Evolutionary conservation across 306 rosid genomes (phyloP).

Genomic region (Malus fusca): DNA sequence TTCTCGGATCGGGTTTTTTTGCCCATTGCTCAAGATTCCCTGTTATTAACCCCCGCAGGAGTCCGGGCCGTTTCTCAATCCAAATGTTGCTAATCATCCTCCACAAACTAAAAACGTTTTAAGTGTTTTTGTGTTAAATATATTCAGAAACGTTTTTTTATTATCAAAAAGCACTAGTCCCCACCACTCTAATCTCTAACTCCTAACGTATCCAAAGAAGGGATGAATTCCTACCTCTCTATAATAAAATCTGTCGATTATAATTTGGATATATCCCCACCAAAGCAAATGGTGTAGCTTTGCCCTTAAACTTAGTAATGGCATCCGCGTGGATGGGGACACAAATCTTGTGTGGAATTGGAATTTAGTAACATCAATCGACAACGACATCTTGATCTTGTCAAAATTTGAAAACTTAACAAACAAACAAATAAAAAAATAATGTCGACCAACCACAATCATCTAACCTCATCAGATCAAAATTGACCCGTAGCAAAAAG

Average conservation of each 20-base stretch:
- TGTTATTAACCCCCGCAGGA: background rate
- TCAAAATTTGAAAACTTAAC: background rate
- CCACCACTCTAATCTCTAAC: too few relatives aligned
- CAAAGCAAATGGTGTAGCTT: background rate
- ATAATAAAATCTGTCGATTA: too few relatives aligned
- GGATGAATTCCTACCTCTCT: too few relatives aligned
- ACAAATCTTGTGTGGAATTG: background rate
- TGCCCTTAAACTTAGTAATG: background rate
- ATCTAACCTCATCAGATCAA: background rate
- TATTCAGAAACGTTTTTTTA: too few relatives aligned
- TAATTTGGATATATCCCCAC: background rate
- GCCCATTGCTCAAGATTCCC: background rate
- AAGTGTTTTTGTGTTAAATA: too few relatives aligned
- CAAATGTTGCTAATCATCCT: background rate
- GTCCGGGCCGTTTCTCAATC: background rate
- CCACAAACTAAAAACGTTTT: background rate
- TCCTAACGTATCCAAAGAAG: too few relatives aligned
- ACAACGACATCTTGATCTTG: background rate
- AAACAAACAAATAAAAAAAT: background rate
- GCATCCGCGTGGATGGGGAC: slow-evolving; percentile 1
- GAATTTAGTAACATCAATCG: slow-evolving; percentile 1
- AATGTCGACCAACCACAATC: background rate
- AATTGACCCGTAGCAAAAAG: background rate
- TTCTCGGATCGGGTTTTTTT: too few relatives aligned
- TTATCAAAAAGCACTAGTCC: too few relatives aligned